Base-by-base conservation (phyloP, 2,329 filamentous ascomycete genomes). In the Talaromyces amestolkiae region DNA sequence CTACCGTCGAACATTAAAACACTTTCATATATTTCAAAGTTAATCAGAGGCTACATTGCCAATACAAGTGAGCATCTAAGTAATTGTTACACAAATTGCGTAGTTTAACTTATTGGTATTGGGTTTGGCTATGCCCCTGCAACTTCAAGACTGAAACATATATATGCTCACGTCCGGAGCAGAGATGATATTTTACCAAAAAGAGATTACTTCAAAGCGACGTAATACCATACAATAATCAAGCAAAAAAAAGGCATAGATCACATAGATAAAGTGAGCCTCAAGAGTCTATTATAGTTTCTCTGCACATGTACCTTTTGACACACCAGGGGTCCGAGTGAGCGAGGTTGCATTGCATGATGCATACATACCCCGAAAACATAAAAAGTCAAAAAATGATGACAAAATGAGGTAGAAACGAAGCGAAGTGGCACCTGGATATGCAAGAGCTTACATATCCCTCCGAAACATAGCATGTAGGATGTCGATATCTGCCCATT, bases 321-420 rank as follows among this genome's bases (percentile, higher is more conserved):
- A 56, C 33, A 56, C 33, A 15, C 31, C 53, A 37, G 53, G 51
- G 53, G 53, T 56, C 53, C n/a, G 53, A 56, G 53, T 56, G 17
- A 56, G 33, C 19, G 33, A 56, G 53, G 53, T 56, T 56, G 53
- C 53, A 56, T 56, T 56, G 53, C 53, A 56, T 37, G 31, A 56
- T 56, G 51, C 51, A 56, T 56, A 37, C 53, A 35, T 35, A 35
- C 51, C n/a, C 17, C 33, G n/a, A 56, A 31, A 37, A 56, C 53
- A 17, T 11, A 37, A 37, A 56, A 54, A 35, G 27, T 54, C 15
- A 35, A 54, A 35, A 35, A 9, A 22, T 37, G 15, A 27, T 51
- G 8, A 31, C 13, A n/a, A 37, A 37, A 35, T 19, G n/a, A 22
- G 51, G 1, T 6, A 54, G 17, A 19, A 54, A 19, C 19, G 11